These are phyloP conservation scores for Hanseniaspora osmophila DNA, from an alignment of 805 yeast species.

Conservation along the genomic window DNA sequence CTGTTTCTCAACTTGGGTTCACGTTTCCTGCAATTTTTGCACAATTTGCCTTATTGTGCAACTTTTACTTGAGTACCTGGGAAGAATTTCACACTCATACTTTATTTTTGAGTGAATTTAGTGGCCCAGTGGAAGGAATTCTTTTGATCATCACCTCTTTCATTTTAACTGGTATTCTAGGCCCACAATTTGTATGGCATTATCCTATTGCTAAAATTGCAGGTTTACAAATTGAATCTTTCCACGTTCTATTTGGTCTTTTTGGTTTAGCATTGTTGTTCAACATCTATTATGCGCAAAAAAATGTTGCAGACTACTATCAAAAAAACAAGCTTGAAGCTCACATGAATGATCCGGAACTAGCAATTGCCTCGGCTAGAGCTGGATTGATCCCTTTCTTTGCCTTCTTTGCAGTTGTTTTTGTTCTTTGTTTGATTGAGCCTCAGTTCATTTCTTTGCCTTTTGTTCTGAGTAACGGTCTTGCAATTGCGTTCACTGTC, in stretches of 20 bases:
- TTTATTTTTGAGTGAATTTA: constrained; percentile 58
- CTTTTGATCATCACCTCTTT: constrained; percentile 44
- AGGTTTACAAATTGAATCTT: constrained; percentile 24
- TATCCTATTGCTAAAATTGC: constrained; percentile 24
- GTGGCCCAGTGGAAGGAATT: constrained; percentile 95
- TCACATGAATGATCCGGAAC: constrained; percentile 11
- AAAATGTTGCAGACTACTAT: constrained; percentile 40
- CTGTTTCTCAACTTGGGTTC: constrained; percentile 67
- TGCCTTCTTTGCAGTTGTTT: constrained; percentile 35
- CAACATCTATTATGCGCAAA: constrained; percentile 56
- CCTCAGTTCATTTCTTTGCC: constrained; percentile 41
- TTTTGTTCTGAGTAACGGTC: constrained; percentile 54
- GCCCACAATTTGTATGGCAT: constrained; percentile 54
- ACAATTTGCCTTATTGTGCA: constrained; percentile 61
- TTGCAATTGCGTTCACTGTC: constrained; percentile 70
- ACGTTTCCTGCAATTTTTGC: constrained; percentile 45
- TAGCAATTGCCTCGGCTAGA: constrained; percentile 22
- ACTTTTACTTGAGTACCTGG: constrained; percentile 87
- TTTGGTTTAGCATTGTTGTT: constrained; percentile 44
- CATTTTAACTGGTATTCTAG: constrained; percentile 49
- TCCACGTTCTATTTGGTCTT: constrained; percentile 38
- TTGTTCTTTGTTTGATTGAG: constrained; percentile 33
- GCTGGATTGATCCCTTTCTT: constrained; percentile 57
- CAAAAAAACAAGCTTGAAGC: constrained; percentile 19
- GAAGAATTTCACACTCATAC: constrained; percentile 88